Evolutionary conservation across 306 rosid species (phyloP).

Genomic region (Pyrus communis): DNA sequence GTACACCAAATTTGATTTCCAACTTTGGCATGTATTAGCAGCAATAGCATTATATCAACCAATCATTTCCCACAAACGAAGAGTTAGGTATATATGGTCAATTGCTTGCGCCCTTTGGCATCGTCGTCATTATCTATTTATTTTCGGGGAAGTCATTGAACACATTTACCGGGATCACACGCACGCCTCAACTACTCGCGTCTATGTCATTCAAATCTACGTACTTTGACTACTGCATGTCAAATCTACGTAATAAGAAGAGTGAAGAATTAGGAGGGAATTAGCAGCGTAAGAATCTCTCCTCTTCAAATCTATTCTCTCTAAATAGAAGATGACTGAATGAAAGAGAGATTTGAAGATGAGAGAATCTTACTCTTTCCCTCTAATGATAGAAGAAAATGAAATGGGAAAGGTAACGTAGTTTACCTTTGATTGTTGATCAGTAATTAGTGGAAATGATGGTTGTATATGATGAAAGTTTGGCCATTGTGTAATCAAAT

Average conservation of each 20-base stretch:
- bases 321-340: too few species aligned
- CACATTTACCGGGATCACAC: neutral
- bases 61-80: too few species aligned
- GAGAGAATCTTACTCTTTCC: too few species aligned
- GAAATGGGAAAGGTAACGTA: neutral
- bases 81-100: neutral
- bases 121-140: too few species aligned
- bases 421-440: neutral
- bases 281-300: too few species aligned
- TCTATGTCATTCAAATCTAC: neutral
- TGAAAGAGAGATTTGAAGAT: too few species aligned
- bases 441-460: neutral
- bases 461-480: neutral
- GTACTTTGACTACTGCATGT: neutral
- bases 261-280: too few species aligned
- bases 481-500: neutral
- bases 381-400: neutral
- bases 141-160: too few species aligned
- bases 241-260: neutral
- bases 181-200: neutral
- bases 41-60: too few species aligned
- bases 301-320: too few species aligned
- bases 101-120: neutral
- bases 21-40: too few species aligned
- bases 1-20: constrained; percentile 31